A percentile compares a stretch with the other conserved stretches of the same genome.
Evolutionary conservation across 441 rosid species (phyloP).

Genomic region (Lepidium campestre): DNA sequence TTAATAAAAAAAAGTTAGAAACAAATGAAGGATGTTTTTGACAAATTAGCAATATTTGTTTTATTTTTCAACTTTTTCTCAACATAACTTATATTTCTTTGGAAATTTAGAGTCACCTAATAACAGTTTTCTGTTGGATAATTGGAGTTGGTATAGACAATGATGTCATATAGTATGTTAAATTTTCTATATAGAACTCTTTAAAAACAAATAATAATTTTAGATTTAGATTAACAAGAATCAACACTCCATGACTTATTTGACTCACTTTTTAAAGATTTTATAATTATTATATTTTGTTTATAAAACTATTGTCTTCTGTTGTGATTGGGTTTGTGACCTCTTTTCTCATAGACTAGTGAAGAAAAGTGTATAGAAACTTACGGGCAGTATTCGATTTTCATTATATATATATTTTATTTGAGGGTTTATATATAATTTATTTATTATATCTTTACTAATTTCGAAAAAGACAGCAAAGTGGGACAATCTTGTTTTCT

Average conservation of each 20-base stretch:
- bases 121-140: background rate
- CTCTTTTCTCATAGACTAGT: background rate
- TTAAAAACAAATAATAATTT: background rate
- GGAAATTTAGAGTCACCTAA: background rate
- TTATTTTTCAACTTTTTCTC: too few species aligned
- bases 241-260: background rate
- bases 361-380: background rate
- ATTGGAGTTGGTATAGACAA: background rate
- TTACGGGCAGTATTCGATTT: background rate
- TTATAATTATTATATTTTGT: background rate
- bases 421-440: background rate
- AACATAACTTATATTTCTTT: too few species aligned
- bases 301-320: constrained; percentile 3
- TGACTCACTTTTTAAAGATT: background rate
- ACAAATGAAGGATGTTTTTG: too few species aligned
- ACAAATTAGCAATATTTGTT: too few species aligned
- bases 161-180: background rate
- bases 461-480: constrained; percentile 14
- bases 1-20: too few species aligned
- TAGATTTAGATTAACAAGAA: background rate
- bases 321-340: constrained; percentile 9
- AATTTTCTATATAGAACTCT: background rate
- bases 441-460: background rate
- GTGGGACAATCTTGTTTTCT: constrained; percentile 24
- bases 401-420: background rate